A percentile compares a stretch with the other conserved stretches of the same genome.
These are phyloP conservation scores for Suillus subaureus DNA, from an alignment of 768 basidiomycete genomes.

Conservation along the genomic window DNA sequence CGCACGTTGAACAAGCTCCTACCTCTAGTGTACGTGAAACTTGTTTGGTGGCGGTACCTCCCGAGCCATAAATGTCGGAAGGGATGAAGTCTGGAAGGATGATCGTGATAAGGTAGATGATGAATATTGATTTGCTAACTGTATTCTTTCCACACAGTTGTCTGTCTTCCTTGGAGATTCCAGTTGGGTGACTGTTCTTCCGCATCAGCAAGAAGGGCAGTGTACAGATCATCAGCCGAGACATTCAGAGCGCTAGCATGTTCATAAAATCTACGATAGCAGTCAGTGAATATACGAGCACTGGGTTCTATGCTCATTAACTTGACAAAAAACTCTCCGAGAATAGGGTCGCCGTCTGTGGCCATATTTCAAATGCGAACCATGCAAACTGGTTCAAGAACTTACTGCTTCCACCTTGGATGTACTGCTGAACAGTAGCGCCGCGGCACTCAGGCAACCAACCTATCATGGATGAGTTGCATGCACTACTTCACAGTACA, in stretches of 20 bases:
- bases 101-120: not conserved
- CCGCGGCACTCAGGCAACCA: slow-evolving; percentile 71
- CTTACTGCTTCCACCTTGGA: slow-evolving; percentile 66
- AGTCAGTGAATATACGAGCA: not conserved
- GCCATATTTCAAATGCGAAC: not conserved
- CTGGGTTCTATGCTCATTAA: slow-evolving; percentile 24
- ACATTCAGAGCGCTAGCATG: slow-evolving; percentile 51
- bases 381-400: slow-evolving; percentile 12
- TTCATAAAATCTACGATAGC: slow-evolving; percentile 45
- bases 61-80: slow-evolving; percentile 34
- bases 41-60: slow-evolving; percentile 62
- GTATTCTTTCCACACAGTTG: slow-evolving; percentile 55
- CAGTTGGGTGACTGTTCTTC: slow-evolving; percentile 60
- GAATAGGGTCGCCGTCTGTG: slow-evolving; percentile 62
- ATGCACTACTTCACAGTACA: not conserved
- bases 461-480: slow-evolving; percentile 36
- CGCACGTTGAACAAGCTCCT: not conserved
- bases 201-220: slow-evolving; percentile 59
- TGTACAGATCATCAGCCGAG: slow-evolving; percentile 51
- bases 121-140: slow-evolving; percentile 31
- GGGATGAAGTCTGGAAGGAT: slow-evolving; percentile 32
- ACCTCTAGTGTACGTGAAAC: slow-evolving; percentile 66
- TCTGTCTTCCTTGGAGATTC: slow-evolving; percentile 65
- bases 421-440: slow-evolving; percentile 51
- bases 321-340: slow-evolving; percentile 70